A percentile compares a stretch with the other conserved stretches of the same genome.
phyloP scores from a whole-genome alignment of 2,329 filamentous ascomycete species.

The Phoma sp. region DNA sequence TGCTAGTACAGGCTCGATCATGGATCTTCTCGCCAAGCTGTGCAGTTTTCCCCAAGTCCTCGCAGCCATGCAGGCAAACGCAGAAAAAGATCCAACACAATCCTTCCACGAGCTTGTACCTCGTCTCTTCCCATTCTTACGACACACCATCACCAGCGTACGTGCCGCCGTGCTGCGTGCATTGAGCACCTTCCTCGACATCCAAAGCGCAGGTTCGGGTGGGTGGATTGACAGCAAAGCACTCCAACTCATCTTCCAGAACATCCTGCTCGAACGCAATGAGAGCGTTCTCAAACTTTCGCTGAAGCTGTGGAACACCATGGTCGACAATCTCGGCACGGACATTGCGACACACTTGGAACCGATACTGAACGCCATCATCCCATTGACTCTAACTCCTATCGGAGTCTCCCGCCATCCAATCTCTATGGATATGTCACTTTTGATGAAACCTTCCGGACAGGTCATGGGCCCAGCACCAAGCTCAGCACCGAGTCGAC shows the following conservation, averaged over 20 bases:
- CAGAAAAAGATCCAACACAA: conserved; percentile 76
- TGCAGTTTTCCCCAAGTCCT: conserved; percentile 94
- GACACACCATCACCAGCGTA: conserved; percentile 96
- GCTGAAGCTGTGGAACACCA: conserved; percentile 82
- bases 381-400: conserved; percentile 85
- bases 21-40: conserved; percentile 95
- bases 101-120: conserved; percentile 94
- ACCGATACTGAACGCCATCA: conserved; percentile 77
- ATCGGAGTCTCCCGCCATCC: conserved; percentile 91
- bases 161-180: conserved; percentile 92
- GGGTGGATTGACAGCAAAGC: conserved; percentile 93
- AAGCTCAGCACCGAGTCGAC: conserved; percentile 29
- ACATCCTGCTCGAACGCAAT: conserved; percentile 91
- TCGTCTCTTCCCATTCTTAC: conserved; percentile 91
- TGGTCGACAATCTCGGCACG: conserved; percentile 72
- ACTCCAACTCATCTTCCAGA: conserved; percentile 89
- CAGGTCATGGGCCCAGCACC: conserved; percentile 71
- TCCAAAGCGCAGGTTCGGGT: conserved; percentile 78
- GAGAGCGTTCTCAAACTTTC: conserved; percentile 82
- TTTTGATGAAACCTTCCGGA: conserved; percentile 94
- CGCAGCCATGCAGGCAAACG: conserved; percentile 91
- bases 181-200: conserved; percentile 87
- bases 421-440: conserved; percentile 84
- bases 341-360: conserved; percentile 76
- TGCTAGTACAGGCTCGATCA: conserved; percentile 95